These are phyloP conservation scores for Lolium perenne DNA, from an alignment of 176 grass and related monocot genomes.

Conservation along the genomic window DNA sequence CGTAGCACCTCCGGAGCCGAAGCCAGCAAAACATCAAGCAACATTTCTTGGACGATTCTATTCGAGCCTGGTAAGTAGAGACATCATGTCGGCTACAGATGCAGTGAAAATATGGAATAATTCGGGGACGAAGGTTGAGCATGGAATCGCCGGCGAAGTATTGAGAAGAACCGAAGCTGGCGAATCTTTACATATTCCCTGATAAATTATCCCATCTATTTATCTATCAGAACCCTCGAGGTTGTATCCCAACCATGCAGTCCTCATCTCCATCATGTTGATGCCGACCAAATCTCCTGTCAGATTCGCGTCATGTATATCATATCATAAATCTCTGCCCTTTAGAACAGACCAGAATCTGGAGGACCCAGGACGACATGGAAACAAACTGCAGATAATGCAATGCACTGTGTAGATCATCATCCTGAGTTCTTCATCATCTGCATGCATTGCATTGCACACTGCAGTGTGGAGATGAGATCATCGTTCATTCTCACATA, in stretches of 20 bases:
- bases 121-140: background rate
- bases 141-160: background rate
- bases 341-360: background rate
- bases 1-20: background rate
- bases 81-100: slow-evolving; percentile 8
- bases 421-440: slow-evolving; percentile 6
- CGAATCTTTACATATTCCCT: background rate
- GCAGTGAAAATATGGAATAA: background rate
- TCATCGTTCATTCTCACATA: slow-evolving; percentile 11
- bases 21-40: background rate
- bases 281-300: slow-evolving; percentile 27
- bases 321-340: background rate
- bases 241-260: slow-evolving; percentile 13
- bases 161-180: background rate
- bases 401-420: background rate
- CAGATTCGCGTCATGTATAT: slow-evolving; percentile 11
- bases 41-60: background rate
- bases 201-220: slow-evolving; percentile 12
- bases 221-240: slow-evolving; percentile 3
- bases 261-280: slow-evolving; percentile 19
- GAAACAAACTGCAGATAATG: slow-evolving; percentile 13
- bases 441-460: background rate
- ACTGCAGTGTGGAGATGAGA: background rate
- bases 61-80: background rate
- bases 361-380: slow-evolving; percentile 3